Evolutionary conservation across 208 protist genomes (phyloP).

Genomic region (Trichomonas vaginalis): DNA sequence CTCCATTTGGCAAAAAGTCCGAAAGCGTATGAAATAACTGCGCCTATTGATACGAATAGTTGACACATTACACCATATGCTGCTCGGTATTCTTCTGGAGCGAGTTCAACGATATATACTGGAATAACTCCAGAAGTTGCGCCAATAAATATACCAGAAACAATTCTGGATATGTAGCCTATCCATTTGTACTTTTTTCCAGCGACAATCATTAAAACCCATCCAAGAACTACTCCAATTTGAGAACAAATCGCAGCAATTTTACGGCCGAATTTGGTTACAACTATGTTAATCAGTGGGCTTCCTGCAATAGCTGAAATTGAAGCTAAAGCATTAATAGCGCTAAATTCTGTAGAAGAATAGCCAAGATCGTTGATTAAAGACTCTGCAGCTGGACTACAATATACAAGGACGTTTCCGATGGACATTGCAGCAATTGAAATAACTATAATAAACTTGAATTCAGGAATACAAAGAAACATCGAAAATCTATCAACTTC

Average conservation of each 20-base stretch:
- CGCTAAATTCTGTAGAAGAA: not conserved
- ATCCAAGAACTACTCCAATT: not conserved
- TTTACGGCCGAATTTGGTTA: not conserved
- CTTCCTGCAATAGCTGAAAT: not conserved
- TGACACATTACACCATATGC: not conserved
- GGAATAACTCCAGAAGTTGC: not conserved
- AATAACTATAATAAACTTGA: not conserved
- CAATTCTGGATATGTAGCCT: not conserved
- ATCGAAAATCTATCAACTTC: no score
- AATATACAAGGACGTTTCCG: not conserved
- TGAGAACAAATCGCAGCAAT: not conserved
- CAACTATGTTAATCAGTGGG: not conserved
- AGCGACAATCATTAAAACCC: not conserved
- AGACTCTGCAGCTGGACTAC: not conserved
- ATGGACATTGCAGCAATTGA: not conserved
- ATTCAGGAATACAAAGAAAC: not conserved
- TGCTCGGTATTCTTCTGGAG: not conserved
- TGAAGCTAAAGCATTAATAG: not conserved
- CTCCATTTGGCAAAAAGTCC: not conserved
- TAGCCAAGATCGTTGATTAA: not conserved
- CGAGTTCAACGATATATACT: not conserved
- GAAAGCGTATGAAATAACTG: not conserved
- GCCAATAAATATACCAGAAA: not conserved
- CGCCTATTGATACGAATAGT: not conserved
- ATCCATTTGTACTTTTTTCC: not conserved